Conservation (phyloP, 2,329 filamentous ascomycete genomes). For the Dactylellina sp. region DNA sequence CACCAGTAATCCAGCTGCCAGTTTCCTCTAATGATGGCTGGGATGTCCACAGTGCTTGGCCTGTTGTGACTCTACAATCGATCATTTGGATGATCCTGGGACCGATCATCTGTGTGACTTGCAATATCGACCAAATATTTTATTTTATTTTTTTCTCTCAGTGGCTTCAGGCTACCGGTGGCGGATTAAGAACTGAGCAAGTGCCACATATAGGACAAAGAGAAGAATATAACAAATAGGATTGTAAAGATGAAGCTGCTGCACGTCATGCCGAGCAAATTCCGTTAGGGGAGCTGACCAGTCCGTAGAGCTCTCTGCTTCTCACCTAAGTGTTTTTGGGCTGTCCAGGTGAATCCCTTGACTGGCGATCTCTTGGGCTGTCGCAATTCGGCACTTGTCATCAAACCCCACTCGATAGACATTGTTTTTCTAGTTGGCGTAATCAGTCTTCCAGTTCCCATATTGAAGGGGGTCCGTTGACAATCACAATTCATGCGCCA, state of each 20-base stretch:
- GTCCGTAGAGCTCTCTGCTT: slow-evolving; percentile 32
- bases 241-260: neutral
- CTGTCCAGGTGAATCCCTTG: slow-evolving; percentile 7
- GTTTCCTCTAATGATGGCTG: too few species aligned
- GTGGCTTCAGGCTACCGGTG: neutral
- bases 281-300: slow-evolving; percentile 29
- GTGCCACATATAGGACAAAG: neutral
- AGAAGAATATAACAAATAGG: neutral
- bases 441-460: neutral
- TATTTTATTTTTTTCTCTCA: neutral
- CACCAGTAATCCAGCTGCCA: too few species aligned
- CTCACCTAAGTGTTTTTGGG: slow-evolving; percentile 8
- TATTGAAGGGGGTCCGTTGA: neutral
- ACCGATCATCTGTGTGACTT: slow-evolving; percentile 1
- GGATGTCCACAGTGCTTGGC: too few species aligned
- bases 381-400: slow-evolving; percentile 42
- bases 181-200: neutral
- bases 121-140: slow-evolving; percentile 2
- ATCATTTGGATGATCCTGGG: neutral
- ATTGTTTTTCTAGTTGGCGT: slow-evolving; percentile 10
- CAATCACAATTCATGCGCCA: neutral
- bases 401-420: neutral
- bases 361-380: slow-evolving; percentile 12
- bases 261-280: slow-evolving; percentile 30
- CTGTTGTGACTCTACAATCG: too few species aligned